Evolutionary conservation across 2,329 filamentous ascomycete genomes (phyloP), one percentile per base, ranked within the genome.

Genomic region (Arthrobotrys sinensis): DNA sequence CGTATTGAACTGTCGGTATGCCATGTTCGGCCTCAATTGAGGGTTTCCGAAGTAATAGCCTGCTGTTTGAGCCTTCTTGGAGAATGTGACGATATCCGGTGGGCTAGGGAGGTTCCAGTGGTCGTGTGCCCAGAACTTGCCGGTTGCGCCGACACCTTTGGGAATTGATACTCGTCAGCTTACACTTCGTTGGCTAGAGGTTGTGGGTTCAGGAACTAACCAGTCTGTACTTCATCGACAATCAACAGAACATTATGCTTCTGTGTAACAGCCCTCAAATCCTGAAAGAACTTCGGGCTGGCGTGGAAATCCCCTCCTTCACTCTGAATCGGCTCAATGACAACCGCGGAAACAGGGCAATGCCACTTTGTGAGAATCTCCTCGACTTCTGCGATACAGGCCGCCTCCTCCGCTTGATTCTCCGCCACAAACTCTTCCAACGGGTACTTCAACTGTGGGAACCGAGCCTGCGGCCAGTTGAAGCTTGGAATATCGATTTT

Each of bases 291-390:
- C 80, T 88, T 88, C 8, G 93, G 91, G 0, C 91, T 93, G 73
- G 94, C 94, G 86, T 97, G 94, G 89, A 97, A 97, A 87, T 97
- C 94, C 81, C 94, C 94, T 80, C 94, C 94, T 86, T 97, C 94
- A 82, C 93, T 96, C 87, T 97, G 94, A 83, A 97, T 92, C 76
- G 94, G 94, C 88, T 97, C 94, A 81, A 97, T 88, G 69, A 97
- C 87, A 63, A 96, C 89, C 79, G 94, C 94, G 57, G 91, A 92
- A 10, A 93, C 92, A 3, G 93, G 93, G 79, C 91, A 87, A 86
- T 91, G 93, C 81, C 81, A 82, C 83, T 88, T 91, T 82, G 89
- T 89, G 85, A 97, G 92, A 62, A 97, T 87, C 77, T 91, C 87
- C 87, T 97, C 94, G 36, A 93, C 92, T 85, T 96, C 93, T 80